A percentile compares a stretch with the other conserved stretches of the same genome.
These are phyloP conservation scores for Phaffia australis DNA, from an alignment of 768 basidiomycete species.

Conservation along the genomic window DNA sequence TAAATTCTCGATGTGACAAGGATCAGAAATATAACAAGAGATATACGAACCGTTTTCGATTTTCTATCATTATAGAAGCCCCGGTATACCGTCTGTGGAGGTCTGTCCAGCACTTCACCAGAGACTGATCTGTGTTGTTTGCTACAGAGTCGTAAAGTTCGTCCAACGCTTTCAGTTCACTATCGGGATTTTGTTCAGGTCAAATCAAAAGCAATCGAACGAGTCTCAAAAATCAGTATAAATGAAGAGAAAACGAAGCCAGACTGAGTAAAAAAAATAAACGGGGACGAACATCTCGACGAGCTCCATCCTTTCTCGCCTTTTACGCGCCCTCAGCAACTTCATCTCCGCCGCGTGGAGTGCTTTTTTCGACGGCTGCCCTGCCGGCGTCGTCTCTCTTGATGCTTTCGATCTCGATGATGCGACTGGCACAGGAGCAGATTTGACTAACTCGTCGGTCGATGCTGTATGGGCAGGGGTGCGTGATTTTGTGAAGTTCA, in stretches of 20 bases:
- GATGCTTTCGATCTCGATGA: background rate
- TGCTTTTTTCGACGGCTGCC: background rate
- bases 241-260: background rate
- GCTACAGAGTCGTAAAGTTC: constrained; percentile 12
- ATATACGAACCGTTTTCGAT: constrained; percentile 5
- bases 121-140: background rate
- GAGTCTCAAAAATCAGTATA: background rate
- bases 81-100: constrained; percentile 1
- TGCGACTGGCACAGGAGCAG: background rate
- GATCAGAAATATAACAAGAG: background rate
- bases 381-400: background rate
- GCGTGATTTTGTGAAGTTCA: background rate
- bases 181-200: background rate
- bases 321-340: background rate
- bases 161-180: constrained; percentile 2
- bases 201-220: background rate
- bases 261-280: background rate
- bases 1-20: background rate
- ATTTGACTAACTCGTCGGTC: background rate
- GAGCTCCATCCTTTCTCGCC: constrained; percentile 8
- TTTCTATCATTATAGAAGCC: background rate
- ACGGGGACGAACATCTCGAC: constrained; percentile 15
- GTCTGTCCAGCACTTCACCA: constrained; percentile 3
- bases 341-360: background rate
- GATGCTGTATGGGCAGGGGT: background rate